These are phyloP conservation scores for Naganishia onofrii DNA, from an alignment of 768 basidiomycete species.

Conservation along the genomic window DNA sequence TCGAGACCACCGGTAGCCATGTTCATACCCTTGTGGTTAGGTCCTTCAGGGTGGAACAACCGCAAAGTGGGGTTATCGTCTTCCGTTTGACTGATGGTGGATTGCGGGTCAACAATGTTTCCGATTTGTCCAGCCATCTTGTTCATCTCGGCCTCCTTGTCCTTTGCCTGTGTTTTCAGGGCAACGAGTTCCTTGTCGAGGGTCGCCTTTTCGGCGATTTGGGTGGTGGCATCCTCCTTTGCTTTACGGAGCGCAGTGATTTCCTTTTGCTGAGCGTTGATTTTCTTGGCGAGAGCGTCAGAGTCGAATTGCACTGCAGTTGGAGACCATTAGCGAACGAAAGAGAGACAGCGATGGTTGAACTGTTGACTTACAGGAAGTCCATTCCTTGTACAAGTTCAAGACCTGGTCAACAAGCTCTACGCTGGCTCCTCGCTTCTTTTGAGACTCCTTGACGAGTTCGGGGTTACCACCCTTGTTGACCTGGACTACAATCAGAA, in stretches of 20 bases:
- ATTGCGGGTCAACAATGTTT: slow-evolving; percentile 75
- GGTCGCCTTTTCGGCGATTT: slow-evolving; percentile 77
- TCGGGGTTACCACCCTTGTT: slow-evolving; percentile 79
- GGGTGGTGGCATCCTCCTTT: slow-evolving; percentile 84
- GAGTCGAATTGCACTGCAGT: slow-evolving; percentile 78
- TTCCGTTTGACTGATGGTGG: slow-evolving; percentile 54
- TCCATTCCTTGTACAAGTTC: slow-evolving; percentile 87
- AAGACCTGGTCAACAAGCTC: slow-evolving; percentile 94
- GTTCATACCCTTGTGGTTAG: slow-evolving; percentile 60
- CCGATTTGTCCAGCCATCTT: slow-evolving; percentile 77
- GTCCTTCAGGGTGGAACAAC: slow-evolving; percentile 82
- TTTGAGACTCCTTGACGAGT: slow-evolving; percentile 85
- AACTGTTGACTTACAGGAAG: slow-evolving; percentile 70
- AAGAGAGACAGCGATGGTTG: not conserved
- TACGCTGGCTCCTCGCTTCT: slow-evolving; percentile 80
- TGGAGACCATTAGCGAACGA: slow-evolving; percentile 1
- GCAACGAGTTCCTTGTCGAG: slow-evolving; percentile 76
- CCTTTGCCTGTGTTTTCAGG: slow-evolving; percentile 71
- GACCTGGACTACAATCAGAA: slow-evolving; percentile 41
- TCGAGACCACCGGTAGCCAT: slow-evolving; percentile 41
- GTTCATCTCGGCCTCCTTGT: slow-evolving; percentile 74
- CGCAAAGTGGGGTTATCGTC: slow-evolving; percentile 82
- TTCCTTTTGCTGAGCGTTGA: slow-evolving; percentile 90
- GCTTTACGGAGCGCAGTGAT: slow-evolving; percentile 94
- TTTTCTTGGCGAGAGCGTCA: slow-evolving; percentile 71